phyloP scores from a whole-genome alignment of 192 early-diverging fungal species.

The Backusella liffmaniae region DNA sequence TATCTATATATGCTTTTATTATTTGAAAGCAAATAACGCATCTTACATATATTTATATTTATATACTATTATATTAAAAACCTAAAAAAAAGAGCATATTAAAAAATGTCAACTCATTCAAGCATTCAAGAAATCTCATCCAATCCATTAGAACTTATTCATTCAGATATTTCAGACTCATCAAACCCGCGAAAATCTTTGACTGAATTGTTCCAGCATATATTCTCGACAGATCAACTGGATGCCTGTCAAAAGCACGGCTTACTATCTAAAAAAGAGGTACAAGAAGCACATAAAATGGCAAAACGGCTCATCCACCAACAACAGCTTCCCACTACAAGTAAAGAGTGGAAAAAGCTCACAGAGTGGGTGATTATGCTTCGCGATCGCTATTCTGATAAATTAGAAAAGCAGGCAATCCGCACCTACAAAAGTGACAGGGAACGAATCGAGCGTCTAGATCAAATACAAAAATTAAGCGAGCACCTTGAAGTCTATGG shows the following conservation, averaged over 20 bases:
- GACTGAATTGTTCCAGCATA: not conserved
- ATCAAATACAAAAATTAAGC: constrained; percentile 6
- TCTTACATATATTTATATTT: not conserved
- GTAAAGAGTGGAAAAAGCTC: not conserved
- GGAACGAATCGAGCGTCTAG: not conserved
- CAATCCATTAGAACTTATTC: not conserved
- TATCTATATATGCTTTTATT: not conserved
- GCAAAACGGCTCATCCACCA: not conserved
- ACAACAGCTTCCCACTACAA: not conserved
- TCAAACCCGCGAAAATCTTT: not conserved
- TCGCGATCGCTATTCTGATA: constrained; percentile 7
- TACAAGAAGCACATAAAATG: constrained; percentile 9
- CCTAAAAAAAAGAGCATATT: not conserved
- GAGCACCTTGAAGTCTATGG: constrained; percentile 1
- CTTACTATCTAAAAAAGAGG: constrained; percentile 13
- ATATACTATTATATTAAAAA: not conserved
- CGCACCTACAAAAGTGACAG: not conserved
- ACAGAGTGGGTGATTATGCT: constrained; percentile 15
- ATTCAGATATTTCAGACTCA: not conserved
- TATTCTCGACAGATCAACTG: constrained; percentile 17
- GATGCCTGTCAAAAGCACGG: not conserved
- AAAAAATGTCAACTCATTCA: constrained; percentile 3
- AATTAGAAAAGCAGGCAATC: constrained; percentile 5
- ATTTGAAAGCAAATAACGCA: too few species aligned
- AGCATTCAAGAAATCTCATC: not conserved